Percentiles rank a stretch among this genome's conserved stretches.
These are phyloP conservation scores for Moniliophthora roreri DNA, from an alignment of 1,284 basidiomycete species.

Conservation along the genomic window DNA sequence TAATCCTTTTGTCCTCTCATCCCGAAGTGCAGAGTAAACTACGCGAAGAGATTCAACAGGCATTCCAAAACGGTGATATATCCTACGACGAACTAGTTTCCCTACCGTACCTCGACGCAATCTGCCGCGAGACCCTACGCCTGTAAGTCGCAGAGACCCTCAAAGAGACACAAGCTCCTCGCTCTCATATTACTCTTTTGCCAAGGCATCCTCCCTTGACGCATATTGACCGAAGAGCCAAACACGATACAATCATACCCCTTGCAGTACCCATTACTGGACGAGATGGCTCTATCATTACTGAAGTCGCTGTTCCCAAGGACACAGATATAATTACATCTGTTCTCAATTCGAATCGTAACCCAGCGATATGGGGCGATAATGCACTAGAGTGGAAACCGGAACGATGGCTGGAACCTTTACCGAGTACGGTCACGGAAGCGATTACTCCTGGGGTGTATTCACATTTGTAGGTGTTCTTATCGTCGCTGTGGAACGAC, in stretches of 20 bases:
- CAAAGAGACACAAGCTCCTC: slow-evolving; percentile 35
- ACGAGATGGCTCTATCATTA: slow-evolving; percentile 25
- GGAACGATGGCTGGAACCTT: slow-evolving; percentile 30
- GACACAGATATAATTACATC: slow-evolving; percentile 25
- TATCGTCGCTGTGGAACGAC: no score
- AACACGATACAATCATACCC: slow-evolving; percentile 20
- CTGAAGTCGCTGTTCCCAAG: slow-evolving; percentile 23
- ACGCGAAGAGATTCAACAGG: slow-evolving; percentile 21
- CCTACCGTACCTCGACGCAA: slow-evolving; percentile 34
- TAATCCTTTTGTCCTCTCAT: slow-evolving; percentile 23
- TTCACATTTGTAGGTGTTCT: slow-evolving; percentile 12
- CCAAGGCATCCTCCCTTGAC: background rate
- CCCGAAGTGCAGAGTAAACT: slow-evolving; percentile 23
- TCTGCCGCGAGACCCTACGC: slow-evolving; percentile 33
- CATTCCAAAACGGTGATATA: slow-evolving; percentile 19
- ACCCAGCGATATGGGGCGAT: slow-evolving; percentile 31
- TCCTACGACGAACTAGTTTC: slow-evolving; percentile 28
- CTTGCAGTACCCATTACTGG: slow-evolving; percentile 22
- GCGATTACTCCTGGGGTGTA: slow-evolving; percentile 13
- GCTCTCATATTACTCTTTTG: slow-evolving; percentile 9
- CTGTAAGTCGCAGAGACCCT: slow-evolving; percentile 22
- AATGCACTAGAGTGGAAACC: slow-evolving; percentile 35
- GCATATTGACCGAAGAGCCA: slow-evolving; percentile 12
- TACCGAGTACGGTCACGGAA: slow-evolving; percentile 19
- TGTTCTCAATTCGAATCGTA: slow-evolving; percentile 26